Evolutionary conservation across 169 alveolate species (phyloP), one percentile per base, ranked within the genome.

Genomic region (Plasmodium relictum): DNA sequence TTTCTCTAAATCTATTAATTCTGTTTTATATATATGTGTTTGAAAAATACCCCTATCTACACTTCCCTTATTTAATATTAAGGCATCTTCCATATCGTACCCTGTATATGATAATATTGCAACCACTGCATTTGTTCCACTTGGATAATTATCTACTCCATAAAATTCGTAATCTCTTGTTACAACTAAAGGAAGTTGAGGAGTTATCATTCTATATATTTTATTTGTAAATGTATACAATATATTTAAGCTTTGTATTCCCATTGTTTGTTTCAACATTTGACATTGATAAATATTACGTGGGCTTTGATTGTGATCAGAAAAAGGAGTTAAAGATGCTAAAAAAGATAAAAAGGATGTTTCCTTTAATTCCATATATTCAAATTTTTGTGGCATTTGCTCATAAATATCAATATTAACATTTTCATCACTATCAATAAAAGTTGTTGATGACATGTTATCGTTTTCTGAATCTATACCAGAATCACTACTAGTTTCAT

Each of bases 41-140:
- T 97, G 99, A 41, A 99, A 99, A 83, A 98, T 96, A 18, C 99
- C 99, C 88, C 99, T 97, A 76, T 99, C 99, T 89, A 97, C 97
- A 45, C 99, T 97, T 3, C 98, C 95, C 92, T 98, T 99, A 93
- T 98, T 98, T 73, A 99, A 95, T 42, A 98, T 97, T 99, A 98
- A 98, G 72, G 99, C 99, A 93, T 99, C 99, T 93, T 99, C 99
- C 99, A 99, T 98, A 92, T 99, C 99, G 89, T 97, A 98, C 20
- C 99, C 99, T 7, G 99, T 98, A 92, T 98, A 98, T 44, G 99
- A 97, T 85, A 98, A 97, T 48, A 99, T 99, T 16, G 99, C 99
- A 18, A 99, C 99, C 12, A 98, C 98, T 41, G 99, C 99, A 95
- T 99, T 99, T 6, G 99, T 97, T 42, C 99, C 99, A 59, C 97